A percentile compares a stretch with the other conserved stretches of the same genome.
Evolutionary conservation across 1,284 basidiomycete genomes (phyloP).

Genomic region (Laetiporus sulphureus): DNA sequence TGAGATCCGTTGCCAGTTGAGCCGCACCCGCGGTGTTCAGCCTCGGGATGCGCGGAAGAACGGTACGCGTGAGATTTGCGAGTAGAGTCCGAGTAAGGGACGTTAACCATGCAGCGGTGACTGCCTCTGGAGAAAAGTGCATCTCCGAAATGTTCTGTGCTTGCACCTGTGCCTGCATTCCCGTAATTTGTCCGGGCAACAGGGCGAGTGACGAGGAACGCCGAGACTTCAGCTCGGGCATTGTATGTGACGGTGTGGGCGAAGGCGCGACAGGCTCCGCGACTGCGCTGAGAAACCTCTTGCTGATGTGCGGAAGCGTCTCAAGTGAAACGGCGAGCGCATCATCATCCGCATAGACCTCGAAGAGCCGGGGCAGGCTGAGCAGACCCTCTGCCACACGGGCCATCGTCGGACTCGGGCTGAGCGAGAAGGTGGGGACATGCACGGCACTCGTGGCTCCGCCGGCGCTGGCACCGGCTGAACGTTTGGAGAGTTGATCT

Average conservation of each 20-base stretch:
- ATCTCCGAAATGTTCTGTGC: constrained; percentile 6
- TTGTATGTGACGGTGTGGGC: constrained; percentile 16
- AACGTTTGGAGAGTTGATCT: constrained; percentile 35
- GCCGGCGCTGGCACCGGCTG: constrained; percentile 27
- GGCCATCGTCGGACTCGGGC: constrained; percentile 85
- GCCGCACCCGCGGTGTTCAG: constrained; percentile 65
- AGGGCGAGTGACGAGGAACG: constrained; percentile 25
- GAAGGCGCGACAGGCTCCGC: constrained; percentile 31
- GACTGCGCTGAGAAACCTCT: constrained; percentile 45
- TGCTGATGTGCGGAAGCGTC: constrained; percentile 69
- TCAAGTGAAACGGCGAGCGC: constrained; percentile 86
- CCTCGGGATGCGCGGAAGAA: constrained; percentile 57
- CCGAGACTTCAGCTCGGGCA: constrained; percentile 26
- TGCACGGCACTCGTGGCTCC: constrained; percentile 54
- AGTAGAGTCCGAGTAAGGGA: constrained; percentile 81
- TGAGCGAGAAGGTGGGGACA: constrained; percentile 91
- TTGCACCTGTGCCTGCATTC: not conserved
- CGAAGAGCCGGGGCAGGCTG: constrained; percentile 90
- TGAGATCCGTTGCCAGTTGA: constrained; percentile 85
- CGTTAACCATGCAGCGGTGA: constrained; percentile 85
- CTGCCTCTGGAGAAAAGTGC: constrained; percentile 59
- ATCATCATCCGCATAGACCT: constrained; percentile 90
- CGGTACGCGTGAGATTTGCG: constrained; percentile 57
- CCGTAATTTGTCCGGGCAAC: constrained; percentile 22
- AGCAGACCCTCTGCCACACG: constrained; percentile 88